These are phyloP conservation scores for Phytophthora pseudosyringae DNA, from an alignment of 352 stramenopile species.

Conservation along the genomic window DNA sequence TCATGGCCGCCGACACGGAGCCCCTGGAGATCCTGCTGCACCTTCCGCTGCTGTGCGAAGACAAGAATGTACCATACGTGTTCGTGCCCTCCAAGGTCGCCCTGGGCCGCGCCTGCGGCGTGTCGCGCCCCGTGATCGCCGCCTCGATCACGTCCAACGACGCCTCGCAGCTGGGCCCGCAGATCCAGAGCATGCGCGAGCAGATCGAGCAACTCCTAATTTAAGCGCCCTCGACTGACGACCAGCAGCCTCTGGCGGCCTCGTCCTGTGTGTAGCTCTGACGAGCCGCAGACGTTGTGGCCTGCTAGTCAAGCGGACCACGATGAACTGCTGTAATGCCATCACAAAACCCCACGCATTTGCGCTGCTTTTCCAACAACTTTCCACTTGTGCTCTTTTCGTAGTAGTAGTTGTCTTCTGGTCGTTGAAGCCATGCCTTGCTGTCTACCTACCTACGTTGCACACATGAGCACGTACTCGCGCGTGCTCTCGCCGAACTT, in stretches of 20 bases:
- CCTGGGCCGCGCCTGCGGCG: slow-evolving; percentile 98
- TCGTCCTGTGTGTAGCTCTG: background rate
- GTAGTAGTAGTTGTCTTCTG: background rate
- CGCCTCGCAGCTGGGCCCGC: slow-evolving; percentile 97
- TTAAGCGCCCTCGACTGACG: slow-evolving; percentile 81
- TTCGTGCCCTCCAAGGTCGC: slow-evolving; percentile 98
- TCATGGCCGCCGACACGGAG: slow-evolving; percentile 99
- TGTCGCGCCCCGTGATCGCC: slow-evolving; percentile 98
- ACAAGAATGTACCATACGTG: slow-evolving; percentile 96
- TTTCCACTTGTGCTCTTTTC: background rate
- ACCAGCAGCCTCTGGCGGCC: slow-evolving; percentile 15
- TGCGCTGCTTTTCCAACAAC: slow-evolving; percentile 1
- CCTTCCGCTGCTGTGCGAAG: slow-evolving; percentile 98
- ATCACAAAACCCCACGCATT: slow-evolving; percentile 24
- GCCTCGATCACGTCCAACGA: slow-evolving; percentile 99
- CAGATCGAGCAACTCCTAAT: slow-evolving; percentile 99
- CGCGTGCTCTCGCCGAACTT: slow-evolving; percentile 96
- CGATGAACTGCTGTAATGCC: slow-evolving; percentile 36
- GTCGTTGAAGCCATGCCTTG: background rate
- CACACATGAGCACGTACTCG: slow-evolving; percentile 97
- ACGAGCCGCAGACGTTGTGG: slow-evolving; percentile 17
- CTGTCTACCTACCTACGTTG: slow-evolving; percentile 35
- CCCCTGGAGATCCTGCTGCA: slow-evolving; percentile 99
- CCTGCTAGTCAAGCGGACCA: slow-evolving; percentile 21
- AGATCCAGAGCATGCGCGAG: slow-evolving; percentile 99